Evolutionary conservation across 2,329 filamentous ascomycete species (phyloP), one percentile per base, ranked within the genome.

Genomic region (Pyricularia pennisetigena): DNA sequence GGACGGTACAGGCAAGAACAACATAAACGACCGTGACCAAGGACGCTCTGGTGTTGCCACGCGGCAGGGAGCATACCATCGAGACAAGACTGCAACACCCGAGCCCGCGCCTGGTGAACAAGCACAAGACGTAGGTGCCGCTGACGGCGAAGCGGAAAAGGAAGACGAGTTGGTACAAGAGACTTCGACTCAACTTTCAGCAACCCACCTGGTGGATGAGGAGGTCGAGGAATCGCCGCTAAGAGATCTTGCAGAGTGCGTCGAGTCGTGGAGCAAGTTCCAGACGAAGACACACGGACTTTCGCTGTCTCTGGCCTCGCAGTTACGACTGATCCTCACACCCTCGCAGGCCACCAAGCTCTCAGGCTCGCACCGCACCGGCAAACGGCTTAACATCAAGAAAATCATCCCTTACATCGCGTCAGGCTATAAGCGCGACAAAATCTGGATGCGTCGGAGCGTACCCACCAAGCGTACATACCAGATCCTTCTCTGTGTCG

Each of bases 371-470:
- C 98, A 97, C 85, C 92, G 95, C 72, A 99, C 95, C 0, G 95
- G 95, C 71, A 99, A 99, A 78, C 90, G 95, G 0, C 92, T 99
- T 74, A 99, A 98, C 79, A 97, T 99, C 82, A 98, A 98, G 80
- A 93, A 94, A 73, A 99, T 99, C 79, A 99, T 99, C 74, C 95
- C 96, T 0, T 99, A 99, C 81, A 98, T 99, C 73, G 95, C 96
- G 1, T 98, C 94, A 0, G 90, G 91, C 76, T 99, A 97, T 85
- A 98, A 97, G 83, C 92, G 95, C 70, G 95, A 99, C 86, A 99
- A 99, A 84, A 99, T 99, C 79, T 99, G 95, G 95, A 97, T 99
- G 90, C 91, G 96, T 16, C 89, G 96, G 68, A 90, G 88, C 41
- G 88, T 97, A 66, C 96, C 96, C 0, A 94, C 90, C 54, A 98